These are phyloP conservation scores for Asterionellopsis glacialis DNA, from an alignment of 108 stramenopile species.

Conservation along the genomic window DNA sequence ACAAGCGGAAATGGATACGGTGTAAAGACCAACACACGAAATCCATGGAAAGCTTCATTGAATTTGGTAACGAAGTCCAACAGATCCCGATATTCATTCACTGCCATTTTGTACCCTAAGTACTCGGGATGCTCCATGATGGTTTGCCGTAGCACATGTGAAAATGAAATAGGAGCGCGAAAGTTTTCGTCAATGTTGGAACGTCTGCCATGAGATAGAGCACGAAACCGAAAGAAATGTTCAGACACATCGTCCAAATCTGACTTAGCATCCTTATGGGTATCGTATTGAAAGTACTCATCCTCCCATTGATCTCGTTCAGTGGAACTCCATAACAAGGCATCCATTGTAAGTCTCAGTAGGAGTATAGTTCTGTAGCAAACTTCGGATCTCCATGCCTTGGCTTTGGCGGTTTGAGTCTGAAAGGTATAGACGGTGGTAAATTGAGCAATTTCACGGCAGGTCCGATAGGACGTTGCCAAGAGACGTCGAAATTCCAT, in stretches of 20 bases:
- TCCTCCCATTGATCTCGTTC: background rate
- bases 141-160: conserved; percentile 8
- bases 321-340: conserved; percentile 4
- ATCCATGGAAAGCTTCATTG: conserved; percentile 18
- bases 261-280: background rate
- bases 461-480: conserved; percentile 8
- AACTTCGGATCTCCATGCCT: conserved; percentile 20
- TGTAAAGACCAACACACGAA: conserved; percentile 34
- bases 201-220: conserved; percentile 11
- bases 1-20: conserved; percentile 57
- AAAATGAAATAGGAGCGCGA: conserved; percentile 2
- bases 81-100: conserved; percentile 15
- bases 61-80: conserved; percentile 27
- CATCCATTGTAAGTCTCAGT: conserved; percentile 20
- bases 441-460: conserved; percentile 17
- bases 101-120: conserved; percentile 8
- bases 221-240: background rate
- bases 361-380: conserved; percentile 17
- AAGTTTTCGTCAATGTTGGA: conserved; percentile 15
- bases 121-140: conserved; percentile 13
- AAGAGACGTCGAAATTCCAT: conserved; percentile 16
- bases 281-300: background rate
- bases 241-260: background rate
- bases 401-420: conserved; percentile 5
- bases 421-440: conserved; percentile 3